Conservation (phyloP, 352 stramenopile genomes). For the Phytophthora hybrid region DNA sequence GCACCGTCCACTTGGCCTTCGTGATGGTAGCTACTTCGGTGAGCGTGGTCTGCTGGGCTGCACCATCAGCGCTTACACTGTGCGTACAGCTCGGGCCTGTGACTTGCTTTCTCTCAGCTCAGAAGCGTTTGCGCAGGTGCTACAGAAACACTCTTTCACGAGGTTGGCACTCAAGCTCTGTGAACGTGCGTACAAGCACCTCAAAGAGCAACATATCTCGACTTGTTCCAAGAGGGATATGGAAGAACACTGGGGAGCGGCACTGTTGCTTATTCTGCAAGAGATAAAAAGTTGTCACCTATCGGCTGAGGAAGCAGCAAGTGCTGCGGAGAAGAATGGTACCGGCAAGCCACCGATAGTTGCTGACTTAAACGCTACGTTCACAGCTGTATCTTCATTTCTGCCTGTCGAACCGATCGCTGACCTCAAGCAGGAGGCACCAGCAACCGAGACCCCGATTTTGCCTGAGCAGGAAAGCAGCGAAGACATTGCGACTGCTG, state of each 20-base stretch:
- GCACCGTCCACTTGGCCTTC: conserved; percentile 17
- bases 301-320: not conserved
- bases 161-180: conserved; percentile 25
- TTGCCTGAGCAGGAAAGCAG: not conserved
- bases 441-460: not conserved
- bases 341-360: not conserved
- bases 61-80: conserved; percentile 42
- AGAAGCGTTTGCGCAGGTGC: conserved; percentile 42
- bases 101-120: conserved; percentile 37
- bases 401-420: not conserved
- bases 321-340: not conserved
- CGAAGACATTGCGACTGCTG: not conserved
- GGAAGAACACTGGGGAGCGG: conserved; percentile 20
- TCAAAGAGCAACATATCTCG: conserved; percentile 6
- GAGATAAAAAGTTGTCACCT: not conserved
- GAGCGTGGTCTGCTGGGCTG: conserved; percentile 58
- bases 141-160: conserved; percentile 31
- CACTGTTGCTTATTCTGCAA: conserved; percentile 10
- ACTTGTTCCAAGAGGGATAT: conserved; percentile 15
- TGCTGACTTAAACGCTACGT: not conserved
- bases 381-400: conserved; percentile 1
- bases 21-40: conserved; percentile 57
- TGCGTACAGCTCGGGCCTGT: conserved; percentile 35
- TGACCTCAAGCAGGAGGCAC: not conserved
- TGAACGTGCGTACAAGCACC: conserved; percentile 10